Evolutionary conservation across 176 grass and related monocot genomes (phyloP).

Genomic region (Typha latifolia): DNA sequence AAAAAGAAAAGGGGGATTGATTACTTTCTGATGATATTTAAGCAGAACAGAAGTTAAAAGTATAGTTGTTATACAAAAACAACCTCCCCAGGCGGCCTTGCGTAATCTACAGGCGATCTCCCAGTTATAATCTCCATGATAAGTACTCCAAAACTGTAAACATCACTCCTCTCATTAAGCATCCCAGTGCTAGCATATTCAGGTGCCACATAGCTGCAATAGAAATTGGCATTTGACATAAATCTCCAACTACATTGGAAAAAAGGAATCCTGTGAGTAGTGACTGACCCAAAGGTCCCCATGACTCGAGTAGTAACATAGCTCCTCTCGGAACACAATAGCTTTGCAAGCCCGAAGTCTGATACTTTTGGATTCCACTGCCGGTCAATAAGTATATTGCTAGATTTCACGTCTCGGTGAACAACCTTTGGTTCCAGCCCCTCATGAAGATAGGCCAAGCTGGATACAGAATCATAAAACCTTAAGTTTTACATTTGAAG

Average conservation of each 20-base stretch:
- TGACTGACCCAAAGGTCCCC: constrained; percentile 82
- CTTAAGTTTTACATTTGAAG: background rate
- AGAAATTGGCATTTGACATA: background rate
- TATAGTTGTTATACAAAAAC: too few species aligned
- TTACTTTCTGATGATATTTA: too few species aligned
- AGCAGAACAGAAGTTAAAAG: too few species aligned
- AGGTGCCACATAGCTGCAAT: constrained; percentile 82
- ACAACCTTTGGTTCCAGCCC: constrained; percentile 94
- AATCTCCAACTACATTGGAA: background rate
- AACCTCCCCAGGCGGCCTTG: constrained; percentile 69
- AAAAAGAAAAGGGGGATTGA: background rate
- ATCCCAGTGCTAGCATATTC: constrained; percentile 92
- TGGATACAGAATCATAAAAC: constrained; percentile 20
- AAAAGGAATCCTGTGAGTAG: background rate
- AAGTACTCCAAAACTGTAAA: constrained; percentile 96
- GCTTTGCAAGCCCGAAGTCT: constrained; percentile 98
- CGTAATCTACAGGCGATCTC: constrained; percentile 86
- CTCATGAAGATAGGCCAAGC: constrained; percentile 92
- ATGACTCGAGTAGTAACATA: constrained; percentile 93
- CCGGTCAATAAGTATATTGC: constrained; percentile 86
- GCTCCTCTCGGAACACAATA: constrained; percentile 76
- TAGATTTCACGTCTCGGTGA: constrained; percentile 96
- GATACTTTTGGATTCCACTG: constrained; percentile 89
- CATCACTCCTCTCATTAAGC: constrained; percentile 94
- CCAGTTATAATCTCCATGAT: constrained; percentile 78